Evolutionary conservation across 2,329 filamentous ascomycete genomes (phyloP), one percentile per base, ranked within the genome.

Genomic region (Pseudogymnoascus sp.): DNA sequence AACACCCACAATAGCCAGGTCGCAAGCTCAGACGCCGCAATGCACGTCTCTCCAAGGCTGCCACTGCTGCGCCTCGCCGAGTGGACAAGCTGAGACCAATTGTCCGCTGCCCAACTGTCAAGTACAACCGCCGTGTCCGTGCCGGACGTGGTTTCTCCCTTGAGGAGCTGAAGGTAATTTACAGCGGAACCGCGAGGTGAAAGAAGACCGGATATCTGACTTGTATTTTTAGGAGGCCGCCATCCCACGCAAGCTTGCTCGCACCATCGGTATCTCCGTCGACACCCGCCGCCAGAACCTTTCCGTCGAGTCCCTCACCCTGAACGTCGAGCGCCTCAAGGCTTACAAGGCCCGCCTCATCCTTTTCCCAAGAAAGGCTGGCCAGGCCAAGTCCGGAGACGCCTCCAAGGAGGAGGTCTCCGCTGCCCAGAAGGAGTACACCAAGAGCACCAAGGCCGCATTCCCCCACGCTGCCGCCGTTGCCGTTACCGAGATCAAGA

Each of bases 81-180:
- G 90, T 97, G 80, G 95, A 99, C 87, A 93, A 91, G 82, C 87
- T 99, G 78, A 88, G 93, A 79, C 95, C 95, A 71, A 83, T 97
- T 80, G 93, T 99, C 74, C 90, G 93, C 84, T 97, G 93, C 89
- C 93, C 95, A 77, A 93, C 91, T 75, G 81, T 97, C 85, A 96
- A 96, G 87, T 96, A 99, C 87, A 99, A 99, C 91, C 93, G 95
- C 78, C 92, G 92, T 78, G 90, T 96, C 77, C 89, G 95, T 79
- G 87, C 91, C 77, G 95, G 95, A 80, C 92, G 95, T 85, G 95
- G 95, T 79, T 99, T 99, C 89, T 91, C 93, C 74, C 85, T 97
- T 72, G 85, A 88, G 82, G 95, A 99, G 87, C 86, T 99, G 79
- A 99, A 99, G 93, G 93, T 97, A 89, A 41, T 62, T 63, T 37